phyloP scores from a whole-genome alignment of 345 rosid species.

The Kernera saxatilis region DNA sequence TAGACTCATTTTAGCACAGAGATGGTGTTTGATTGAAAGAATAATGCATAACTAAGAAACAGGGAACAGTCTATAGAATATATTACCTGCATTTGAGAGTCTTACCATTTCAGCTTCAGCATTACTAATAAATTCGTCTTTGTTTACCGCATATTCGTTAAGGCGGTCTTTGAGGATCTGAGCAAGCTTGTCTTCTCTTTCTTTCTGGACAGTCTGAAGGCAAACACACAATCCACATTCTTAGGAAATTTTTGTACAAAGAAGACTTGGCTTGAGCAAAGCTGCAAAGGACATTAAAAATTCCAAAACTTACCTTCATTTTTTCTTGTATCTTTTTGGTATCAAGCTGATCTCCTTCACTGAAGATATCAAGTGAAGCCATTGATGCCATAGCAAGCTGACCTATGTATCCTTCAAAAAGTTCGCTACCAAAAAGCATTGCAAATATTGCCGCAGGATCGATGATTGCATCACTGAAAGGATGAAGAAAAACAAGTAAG shows the following conservation, averaged over 20 bases:
- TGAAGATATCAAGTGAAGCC: slow-evolving; percentile 89
- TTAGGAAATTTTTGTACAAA: slow-evolving; percentile 5
- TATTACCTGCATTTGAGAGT: slow-evolving; percentile 79
- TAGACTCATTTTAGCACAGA: not conserved
- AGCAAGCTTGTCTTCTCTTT: slow-evolving; percentile 91
- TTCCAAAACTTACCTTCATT: slow-evolving; percentile 55
- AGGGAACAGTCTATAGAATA: not conserved
- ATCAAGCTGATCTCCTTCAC: slow-evolving; percentile 82
- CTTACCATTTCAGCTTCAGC: slow-evolving; percentile 83
- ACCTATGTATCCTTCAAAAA: slow-evolving; percentile 91
- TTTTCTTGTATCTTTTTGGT: slow-evolving; percentile 81
- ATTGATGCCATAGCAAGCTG: slow-evolving; percentile 99
- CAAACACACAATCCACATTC: slow-evolving; percentile 14
- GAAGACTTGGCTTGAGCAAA: not conserved
- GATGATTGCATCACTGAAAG: slow-evolving; percentile 76
- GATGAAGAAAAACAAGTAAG: slow-evolving; percentile 16
- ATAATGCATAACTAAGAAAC: not conserved
- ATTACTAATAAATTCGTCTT: slow-evolving; percentile 54
- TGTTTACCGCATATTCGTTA: slow-evolving; percentile 69
- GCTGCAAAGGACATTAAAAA: not conserved
- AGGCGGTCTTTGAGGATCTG: slow-evolving; percentile 63
- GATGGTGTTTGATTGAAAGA: not conserved
- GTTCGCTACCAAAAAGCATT: slow-evolving; percentile 98
- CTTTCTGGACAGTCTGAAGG: slow-evolving; percentile 81
- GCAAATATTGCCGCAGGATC: slow-evolving; percentile 97